Evolutionary conservation across 305 asterid genomes (phyloP).

Genomic region (Rubia peregrina): DNA sequence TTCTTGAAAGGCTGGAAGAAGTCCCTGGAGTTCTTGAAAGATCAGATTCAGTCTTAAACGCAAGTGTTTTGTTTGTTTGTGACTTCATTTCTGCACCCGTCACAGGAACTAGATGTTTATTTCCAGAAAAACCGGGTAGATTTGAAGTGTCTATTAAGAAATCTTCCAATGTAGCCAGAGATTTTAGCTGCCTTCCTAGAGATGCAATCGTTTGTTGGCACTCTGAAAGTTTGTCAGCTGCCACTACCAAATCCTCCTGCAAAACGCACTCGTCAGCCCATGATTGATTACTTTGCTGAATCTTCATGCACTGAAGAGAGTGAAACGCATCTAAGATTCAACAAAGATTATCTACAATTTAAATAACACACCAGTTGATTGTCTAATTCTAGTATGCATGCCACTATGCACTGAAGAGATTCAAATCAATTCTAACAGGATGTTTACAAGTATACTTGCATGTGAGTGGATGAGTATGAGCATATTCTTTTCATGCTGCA

Average conservation of each 20-base stretch:
- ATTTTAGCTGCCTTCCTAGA: conserved; percentile 68
- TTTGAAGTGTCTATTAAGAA: conserved; percentile 67
- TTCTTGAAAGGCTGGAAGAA: conserved; percentile 19
- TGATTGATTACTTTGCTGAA: not conserved
- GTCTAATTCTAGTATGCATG: not conserved
- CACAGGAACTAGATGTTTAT: conserved; percentile 22
- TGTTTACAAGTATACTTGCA: not conserved
- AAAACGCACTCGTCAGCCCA: conserved; percentile 2
- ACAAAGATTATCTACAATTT: not conserved
- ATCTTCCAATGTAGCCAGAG: conserved; percentile 87
- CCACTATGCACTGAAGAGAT: not conserved
- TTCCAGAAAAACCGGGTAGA: conserved; percentile 43
- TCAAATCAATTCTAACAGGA: not conserved
- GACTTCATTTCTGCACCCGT: conserved; percentile 33
- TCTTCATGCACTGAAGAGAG: conserved; percentile 1
- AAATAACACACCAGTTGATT: not conserved
- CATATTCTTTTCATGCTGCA: not conserved
- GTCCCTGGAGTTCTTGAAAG: conserved; percentile 26
- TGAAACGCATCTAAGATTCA: not conserved
- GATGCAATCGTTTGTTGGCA: conserved; percentile 89
- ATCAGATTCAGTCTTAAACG: conserved; percentile 28
- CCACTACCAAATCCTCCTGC: conserved; percentile 70
- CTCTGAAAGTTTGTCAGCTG: conserved; percentile 78
- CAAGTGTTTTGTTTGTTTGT: conserved; percentile 28
- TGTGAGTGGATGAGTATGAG: not conserved